These are phyloP conservation scores for Pichia exigua DNA, from an alignment of 805 yeast genomes.

Conservation along the genomic window DNA sequence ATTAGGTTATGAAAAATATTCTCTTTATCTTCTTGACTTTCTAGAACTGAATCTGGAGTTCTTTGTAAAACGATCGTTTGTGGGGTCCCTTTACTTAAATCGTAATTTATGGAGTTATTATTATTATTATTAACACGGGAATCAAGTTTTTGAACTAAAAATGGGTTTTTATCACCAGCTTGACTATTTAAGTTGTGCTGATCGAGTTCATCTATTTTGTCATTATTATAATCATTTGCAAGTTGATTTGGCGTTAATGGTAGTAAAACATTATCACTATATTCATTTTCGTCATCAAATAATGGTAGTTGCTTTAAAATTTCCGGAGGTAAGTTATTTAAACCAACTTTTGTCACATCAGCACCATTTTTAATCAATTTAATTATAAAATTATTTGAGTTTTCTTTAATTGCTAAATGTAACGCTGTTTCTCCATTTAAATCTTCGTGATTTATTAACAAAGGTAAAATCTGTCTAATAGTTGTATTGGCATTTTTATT, in stretches of 20 bases:
- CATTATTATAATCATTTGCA: not conserved
- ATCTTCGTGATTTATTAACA: constrained; percentile 70
- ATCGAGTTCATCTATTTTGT: not conserved
- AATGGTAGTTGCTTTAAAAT: constrained; percentile 13
- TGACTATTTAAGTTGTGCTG: not conserved
- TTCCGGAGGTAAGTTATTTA: constrained; percentile 17
- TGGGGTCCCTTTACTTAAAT: constrained; percentile 2
- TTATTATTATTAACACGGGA: not conserved
- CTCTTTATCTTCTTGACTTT: constrained; percentile 36
- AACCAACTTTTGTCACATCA: constrained; percentile 21
- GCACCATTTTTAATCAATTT: constrained; percentile 43
- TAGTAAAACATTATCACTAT: not conserved
- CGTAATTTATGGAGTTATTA: not conserved
- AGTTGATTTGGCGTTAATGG: not conserved
- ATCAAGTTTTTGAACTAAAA: not conserved
- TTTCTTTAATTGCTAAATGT: constrained; percentile 62
- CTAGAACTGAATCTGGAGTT: not conserved
- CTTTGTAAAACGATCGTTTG: constrained; percentile 2
- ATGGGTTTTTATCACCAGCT: constrained; percentile 2
- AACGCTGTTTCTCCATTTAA: constrained; percentile 78
- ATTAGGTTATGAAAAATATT: constrained; percentile 20
- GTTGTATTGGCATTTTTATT: constrained; percentile 12
- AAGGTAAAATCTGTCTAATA: constrained; percentile 40
- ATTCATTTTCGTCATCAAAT: not conserved
- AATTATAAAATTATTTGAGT: constrained; percentile 38